Percentiles rank a stretch among this genome's conserved stretches.
Conservation (phyloP, 306 rosid genomes). For the Spatholobus suberectus region DNA sequence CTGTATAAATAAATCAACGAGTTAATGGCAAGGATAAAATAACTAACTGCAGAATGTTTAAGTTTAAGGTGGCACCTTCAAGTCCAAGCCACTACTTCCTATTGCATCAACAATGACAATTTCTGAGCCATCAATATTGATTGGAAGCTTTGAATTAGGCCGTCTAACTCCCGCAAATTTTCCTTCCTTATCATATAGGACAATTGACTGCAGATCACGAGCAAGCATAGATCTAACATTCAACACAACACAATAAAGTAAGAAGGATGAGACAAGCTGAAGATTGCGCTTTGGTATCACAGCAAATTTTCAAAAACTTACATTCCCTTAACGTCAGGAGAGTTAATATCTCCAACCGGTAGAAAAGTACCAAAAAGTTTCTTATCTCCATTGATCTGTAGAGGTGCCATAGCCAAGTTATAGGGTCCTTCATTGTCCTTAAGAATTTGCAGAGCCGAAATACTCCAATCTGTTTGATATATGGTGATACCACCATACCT, state of each 20-base stretch:
- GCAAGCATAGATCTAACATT: constrained; percentile 93
- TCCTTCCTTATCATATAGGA: constrained; percentile 85
- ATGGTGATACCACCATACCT: constrained; percentile 84
- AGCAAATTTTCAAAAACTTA: constrained; percentile 45
- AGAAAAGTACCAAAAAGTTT: constrained; percentile 88
- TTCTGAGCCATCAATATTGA: constrained; percentile 75
- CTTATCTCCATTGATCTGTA: constrained; percentile 93
- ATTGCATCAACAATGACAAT: constrained; percentile 84
- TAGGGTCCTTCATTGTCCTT: constrained; percentile 92
- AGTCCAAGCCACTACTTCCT: constrained; percentile 92
- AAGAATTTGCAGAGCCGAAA: constrained; percentile 83
- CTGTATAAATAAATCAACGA: constrained; percentile 51
- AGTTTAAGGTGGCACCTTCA: constrained; percentile 66
- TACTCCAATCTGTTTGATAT: constrained; percentile 97
- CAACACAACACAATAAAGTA: constrained; percentile 30
- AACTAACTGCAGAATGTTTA: constrained; percentile 15
- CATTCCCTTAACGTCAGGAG: constrained; percentile 92
- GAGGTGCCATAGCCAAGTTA: constrained; percentile 95
- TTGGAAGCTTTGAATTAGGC: constrained; percentile 89
- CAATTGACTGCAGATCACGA: constrained; percentile 90
- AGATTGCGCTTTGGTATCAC: background rate
- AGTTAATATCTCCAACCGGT: constrained; percentile 78
- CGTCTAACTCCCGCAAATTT: constrained; percentile 92
- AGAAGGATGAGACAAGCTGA: constrained; percentile 12
- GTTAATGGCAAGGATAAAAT: constrained; percentile 20